A percentile compares a stretch with the other conserved stretches of the same genome.
phyloP scores from a whole-genome alignment of 2,329 filamentous ascomycete species.

The Colletotrichum australisinense region DNA sequence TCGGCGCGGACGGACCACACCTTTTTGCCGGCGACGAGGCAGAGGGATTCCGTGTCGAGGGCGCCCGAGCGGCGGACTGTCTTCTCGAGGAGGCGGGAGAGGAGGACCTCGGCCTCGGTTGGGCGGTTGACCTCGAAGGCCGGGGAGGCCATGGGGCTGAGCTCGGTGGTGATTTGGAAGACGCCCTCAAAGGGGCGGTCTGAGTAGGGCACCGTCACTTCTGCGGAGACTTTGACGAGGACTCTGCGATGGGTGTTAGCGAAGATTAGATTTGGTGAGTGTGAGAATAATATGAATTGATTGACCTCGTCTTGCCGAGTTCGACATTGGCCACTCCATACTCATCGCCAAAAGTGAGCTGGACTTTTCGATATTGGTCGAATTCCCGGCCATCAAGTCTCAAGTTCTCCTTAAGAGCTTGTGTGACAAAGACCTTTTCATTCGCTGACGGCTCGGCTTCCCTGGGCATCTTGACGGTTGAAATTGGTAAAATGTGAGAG shows the following conservation, averaged over 20 bases:
- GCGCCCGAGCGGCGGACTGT: conserved; percentile 92
- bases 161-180: conserved; percentile 91
- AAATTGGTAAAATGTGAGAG: conserved; percentile 37
- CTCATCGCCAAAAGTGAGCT: conserved; percentile 87
- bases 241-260: conserved; percentile 65
- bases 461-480: conserved; percentile 77
- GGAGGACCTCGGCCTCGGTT: conserved; percentile 84
- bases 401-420: conserved; percentile 83
- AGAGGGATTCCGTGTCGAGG: conserved; percentile 94
- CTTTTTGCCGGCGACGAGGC: conserved; percentile 89
- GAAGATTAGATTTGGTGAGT: not conserved
- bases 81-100: conserved; percentile 92
- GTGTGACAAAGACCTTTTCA: conserved; percentile 86
- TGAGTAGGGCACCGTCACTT: conserved; percentile 85
- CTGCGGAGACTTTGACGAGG: conserved; percentile 85
- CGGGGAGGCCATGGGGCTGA: conserved; percentile 92
- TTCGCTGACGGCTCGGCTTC: conserved; percentile 91
- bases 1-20: conserved; percentile 94
- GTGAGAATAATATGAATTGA: not conserved
- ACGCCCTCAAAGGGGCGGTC: conserved; percentile 96
- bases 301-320: conserved; percentile 89
- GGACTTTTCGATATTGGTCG: conserved; percentile 82
- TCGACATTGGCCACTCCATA: conserved; percentile 90
- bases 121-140: conserved; percentile 88
- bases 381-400: conserved; percentile 86